Base-by-base conservation (phyloP, 73 alveolate species). In the Breviolum minutum region DNA sequence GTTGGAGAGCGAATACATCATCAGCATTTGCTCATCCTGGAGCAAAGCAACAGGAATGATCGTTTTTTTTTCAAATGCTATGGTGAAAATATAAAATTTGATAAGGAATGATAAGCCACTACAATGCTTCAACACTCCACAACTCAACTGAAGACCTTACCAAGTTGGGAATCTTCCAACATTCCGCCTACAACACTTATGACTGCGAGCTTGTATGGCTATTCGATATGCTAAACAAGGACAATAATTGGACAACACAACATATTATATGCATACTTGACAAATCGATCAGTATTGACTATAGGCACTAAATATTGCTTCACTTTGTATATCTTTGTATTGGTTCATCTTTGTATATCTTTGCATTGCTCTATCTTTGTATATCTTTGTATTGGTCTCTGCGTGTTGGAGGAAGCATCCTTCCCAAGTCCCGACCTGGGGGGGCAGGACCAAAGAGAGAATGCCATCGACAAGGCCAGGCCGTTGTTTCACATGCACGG, bases 401-500 rank as follows among this genome's bases (percentile, higher is more conserved):
- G 24, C 74, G 11, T 66, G 11, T 11, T 40, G 54, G 54, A 40
- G 54, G 54, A 40, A 40, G 54, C 54, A 40, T 40, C 54, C 54
- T 40, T 40, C 54, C 54, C 54, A 3, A 8, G 29, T 82, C 32
- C 30, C 80, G 9, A 63, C 95, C 97, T 90, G 88, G 32, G 97
- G 79, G 8, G 97, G 97, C 40, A 90, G 88, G 30, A 90, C 97
- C 97, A 90, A 64, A 5, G 97, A 90, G 26, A 90, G 87, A n/a
- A 90, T 73, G 97, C 97, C 97, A 24, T 90, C 97, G 77, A 71
- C 24, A 0, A 90, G 88, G 22, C 97, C 97, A 27, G 97, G 97
- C 20, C 97, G 97, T 63, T 90, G 88, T 63, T 90, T 90, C 82
- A 90, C 97, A 40, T 90, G 97, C 88, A 90, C 97, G 11, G 97